Conservation (phyloP, 768 basidiomycete species). For the Paxillus involutus region DNA sequence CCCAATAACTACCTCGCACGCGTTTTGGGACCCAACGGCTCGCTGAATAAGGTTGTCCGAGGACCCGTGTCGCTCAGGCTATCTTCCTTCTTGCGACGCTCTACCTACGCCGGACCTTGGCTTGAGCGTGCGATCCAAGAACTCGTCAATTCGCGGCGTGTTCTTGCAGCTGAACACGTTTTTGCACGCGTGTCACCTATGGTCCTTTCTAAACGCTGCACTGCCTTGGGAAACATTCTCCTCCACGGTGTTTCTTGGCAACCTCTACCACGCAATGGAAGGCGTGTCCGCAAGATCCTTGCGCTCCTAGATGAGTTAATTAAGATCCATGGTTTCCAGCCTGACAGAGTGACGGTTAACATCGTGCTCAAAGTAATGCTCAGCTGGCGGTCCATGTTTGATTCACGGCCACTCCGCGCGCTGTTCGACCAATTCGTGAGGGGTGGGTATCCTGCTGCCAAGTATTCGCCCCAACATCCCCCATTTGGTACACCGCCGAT, state of each 20-base stretch:
- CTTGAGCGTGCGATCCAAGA: constrained; percentile 20
- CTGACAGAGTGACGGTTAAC: constrained; percentile 72
- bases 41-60: background rate
- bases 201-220: constrained; percentile 34
- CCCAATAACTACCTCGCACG: background rate
- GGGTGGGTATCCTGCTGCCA: constrained; percentile 53
- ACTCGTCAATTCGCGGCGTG: constrained; percentile 34
- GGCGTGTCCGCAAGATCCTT: constrained; percentile 43
- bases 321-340: constrained; percentile 46
- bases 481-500: constrained; percentile 45
- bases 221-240: constrained; percentile 56
- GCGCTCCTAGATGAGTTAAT: constrained; percentile 43
- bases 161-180: constrained; percentile 44
- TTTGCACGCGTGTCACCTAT: constrained; percentile 30
- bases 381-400: constrained; percentile 46
- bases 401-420: constrained; percentile 42
- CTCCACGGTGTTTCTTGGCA: constrained; percentile 43
- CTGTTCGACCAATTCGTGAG: constrained; percentile 67
- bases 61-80: constrained; percentile 10
- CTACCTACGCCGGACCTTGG: constrained; percentile 2
- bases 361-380: constrained; percentile 64
- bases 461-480: constrained; percentile 29
- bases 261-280: constrained; percentile 38
- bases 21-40: background rate
- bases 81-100: constrained; percentile 15